Evolutionary conservation across 1,284 basidiomycete species (phyloP), one percentile per base, ranked within the genome.

Genomic region (Meira miltonrushii): DNA sequence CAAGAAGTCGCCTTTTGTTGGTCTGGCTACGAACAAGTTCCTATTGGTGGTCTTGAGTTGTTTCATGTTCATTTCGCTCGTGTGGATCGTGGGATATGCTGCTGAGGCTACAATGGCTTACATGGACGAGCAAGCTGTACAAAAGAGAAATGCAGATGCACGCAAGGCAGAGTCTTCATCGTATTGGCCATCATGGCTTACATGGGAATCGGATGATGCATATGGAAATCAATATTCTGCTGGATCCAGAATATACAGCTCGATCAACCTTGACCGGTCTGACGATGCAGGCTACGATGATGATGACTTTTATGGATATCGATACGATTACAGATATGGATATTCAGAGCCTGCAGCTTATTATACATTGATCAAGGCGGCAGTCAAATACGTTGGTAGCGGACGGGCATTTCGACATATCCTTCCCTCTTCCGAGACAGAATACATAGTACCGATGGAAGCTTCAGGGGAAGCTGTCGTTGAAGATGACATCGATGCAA

Each of bases 1-100:
- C 40, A 63, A 63, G 47, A 59, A 62, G 19, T 68, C 71, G 41
- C 65, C 49, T 21, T 63, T 61, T 39, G 64, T 72, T 47, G 69
- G 70, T 6, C 37, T 75, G 17, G 64, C 71, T 10, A 64, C 63
- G 7, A 69, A 65, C 9, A 62, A 60, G 3, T 48, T 54, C 13
- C 59, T 68, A 11, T 59, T 71, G 13, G 61, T 67, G 40, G n/a
- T 66, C 21, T 56, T 70, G 52, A 66, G 60, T 38, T 49, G 67
- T 15, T 49, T 62, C 48, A 46, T 68, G 13, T 69, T 72, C 48
- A 54, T 69, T 9, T 7, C 61, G 13, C 57, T 68, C 17, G 64
- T 68, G 39, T 66, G 62, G 64, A 51, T 52, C 0, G 59, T 67
- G 5, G 73, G 73, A 1, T 52, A 61, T 9, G 11, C 60, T 6